A percentile compares a stretch with the other conserved stretches of the same genome.
Evolutionary conservation across 108 stramenopile species (phyloP).

Genomic region (Bacterosira constricta): DNA sequence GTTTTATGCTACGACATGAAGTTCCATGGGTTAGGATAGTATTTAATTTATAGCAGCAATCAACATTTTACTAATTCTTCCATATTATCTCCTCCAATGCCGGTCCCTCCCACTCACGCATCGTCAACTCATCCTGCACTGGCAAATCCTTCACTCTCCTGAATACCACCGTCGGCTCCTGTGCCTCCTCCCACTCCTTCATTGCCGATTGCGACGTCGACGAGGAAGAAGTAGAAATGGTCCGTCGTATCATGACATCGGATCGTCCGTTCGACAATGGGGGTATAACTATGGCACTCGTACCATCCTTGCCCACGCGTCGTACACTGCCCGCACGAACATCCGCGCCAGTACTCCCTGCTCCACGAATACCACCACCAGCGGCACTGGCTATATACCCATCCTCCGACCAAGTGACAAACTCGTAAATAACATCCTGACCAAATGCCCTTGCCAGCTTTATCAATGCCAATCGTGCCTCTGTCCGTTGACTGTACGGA

Average conservation of each 20-base stretch:
- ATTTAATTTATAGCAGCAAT: too few relatives aligned
- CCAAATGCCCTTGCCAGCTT: conserved; percentile 35
- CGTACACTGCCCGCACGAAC: conserved; percentile 14
- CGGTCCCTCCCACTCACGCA: conserved; percentile 47
- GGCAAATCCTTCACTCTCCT: conserved; percentile 44
- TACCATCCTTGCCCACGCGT: conserved; percentile 21
- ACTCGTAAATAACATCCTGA: conserved; percentile 30
- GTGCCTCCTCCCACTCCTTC: neutral
- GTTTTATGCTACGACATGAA: too few relatives aligned
- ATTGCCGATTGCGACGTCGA: neutral
- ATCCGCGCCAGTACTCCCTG: neutral
- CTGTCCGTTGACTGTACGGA: conserved; percentile 7
- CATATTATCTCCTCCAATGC: conserved; percentile 24
- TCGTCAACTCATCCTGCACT: conserved; percentile 44
- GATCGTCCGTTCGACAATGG: conserved; percentile 21
- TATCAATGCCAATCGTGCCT: conserved; percentile 22
- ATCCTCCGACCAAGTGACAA: conserved; percentile 32
- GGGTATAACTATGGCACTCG: conserved; percentile 15
- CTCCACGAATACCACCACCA: neutral
- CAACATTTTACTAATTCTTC: too few relatives aligned
- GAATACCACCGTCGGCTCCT: conserved; percentile 31
- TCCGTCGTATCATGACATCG: conserved; percentile 47
- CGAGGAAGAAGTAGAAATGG: neutral
- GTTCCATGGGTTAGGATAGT: too few relatives aligned
- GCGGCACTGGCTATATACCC: neutral